Conservation (phyloP, 148 eudicot genomes). For the Gaultheria prostrata region DNA sequence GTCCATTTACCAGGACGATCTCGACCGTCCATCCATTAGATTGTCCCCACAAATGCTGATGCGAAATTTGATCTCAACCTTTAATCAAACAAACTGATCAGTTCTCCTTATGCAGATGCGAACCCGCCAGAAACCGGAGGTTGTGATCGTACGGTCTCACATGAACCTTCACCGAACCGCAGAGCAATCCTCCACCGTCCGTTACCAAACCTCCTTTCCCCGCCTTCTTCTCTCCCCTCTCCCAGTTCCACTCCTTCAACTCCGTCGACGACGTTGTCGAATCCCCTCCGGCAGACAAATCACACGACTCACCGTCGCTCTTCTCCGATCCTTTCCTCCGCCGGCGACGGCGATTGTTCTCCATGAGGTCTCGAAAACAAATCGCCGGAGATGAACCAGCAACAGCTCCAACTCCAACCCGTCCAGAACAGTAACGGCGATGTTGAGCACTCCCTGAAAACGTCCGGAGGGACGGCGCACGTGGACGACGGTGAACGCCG, state of each 20-base stretch:
- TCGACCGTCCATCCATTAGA: slow-evolving; percentile 13
- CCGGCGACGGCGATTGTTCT: slow-evolving; percentile 23
- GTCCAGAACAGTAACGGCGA: slow-evolving; percentile 52
- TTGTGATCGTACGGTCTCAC: slow-evolving; percentile 53
- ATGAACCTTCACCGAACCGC: slow-evolving; percentile 57
- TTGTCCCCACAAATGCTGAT: not conserved
- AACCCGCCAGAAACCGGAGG: slow-evolving; percentile 23
- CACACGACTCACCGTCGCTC: slow-evolving; percentile 38
- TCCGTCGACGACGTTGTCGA: slow-evolving; percentile 52
- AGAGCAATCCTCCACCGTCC: slow-evolving; percentile 42
- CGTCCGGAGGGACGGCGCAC: slow-evolving; percentile 76
- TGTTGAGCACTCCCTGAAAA: slow-evolving; percentile 72
- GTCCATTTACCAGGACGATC: not conserved
- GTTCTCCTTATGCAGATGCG: slow-evolving; percentile 22
- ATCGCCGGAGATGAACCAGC: slow-evolving; percentile 40
- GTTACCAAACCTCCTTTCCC: slow-evolving; percentile 25
- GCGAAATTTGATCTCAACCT: not conserved
- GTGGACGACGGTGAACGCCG: slow-evolving; percentile 64
- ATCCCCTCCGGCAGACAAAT: slow-evolving; percentile 61
- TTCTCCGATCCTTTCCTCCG: slow-evolving; percentile 29
- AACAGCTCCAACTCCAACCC: slow-evolving; percentile 25
- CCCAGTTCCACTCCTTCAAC: slow-evolving; percentile 58
- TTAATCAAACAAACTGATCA: not conserved
- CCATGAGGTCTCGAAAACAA: slow-evolving; percentile 54
- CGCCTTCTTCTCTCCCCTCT: slow-evolving; percentile 26